These are phyloP conservation scores for Omphalotus olearius DNA, from an alignment of 1,284 basidiomycete species.

Conservation along the genomic window DNA sequence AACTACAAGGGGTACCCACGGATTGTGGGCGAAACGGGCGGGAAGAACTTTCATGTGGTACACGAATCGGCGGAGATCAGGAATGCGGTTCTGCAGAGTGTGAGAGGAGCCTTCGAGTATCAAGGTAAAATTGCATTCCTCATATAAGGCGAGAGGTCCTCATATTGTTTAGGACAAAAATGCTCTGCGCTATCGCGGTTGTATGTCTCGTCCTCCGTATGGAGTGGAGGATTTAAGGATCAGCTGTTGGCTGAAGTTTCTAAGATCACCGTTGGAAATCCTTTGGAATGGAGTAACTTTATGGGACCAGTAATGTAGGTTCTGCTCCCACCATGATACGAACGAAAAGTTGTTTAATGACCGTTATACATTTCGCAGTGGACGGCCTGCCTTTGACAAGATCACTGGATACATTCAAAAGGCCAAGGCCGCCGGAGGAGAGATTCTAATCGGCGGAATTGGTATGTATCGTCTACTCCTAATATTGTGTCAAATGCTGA, in stretches of 20 bases:
- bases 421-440: slow-evolving; percentile 86
- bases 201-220: slow-evolving; percentile 86
- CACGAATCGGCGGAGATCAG: slow-evolving; percentile 85
- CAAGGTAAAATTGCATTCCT: slow-evolving; percentile 53
- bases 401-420: slow-evolving; percentile 83
- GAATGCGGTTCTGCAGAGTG: slow-evolving; percentile 86
- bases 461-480: slow-evolving; percentile 36
- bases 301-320: slow-evolving; percentile 93
- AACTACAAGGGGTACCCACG: slow-evolving; percentile 87
- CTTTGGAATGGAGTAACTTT: slow-evolving; percentile 81
- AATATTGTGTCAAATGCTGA: background rate
- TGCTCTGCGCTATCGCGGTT: slow-evolving; percentile 92
- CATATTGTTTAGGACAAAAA: slow-evolving; percentile 72
- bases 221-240: slow-evolving; percentile 87
- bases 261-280: slow-evolving; percentile 83
- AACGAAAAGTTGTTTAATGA: background rate
- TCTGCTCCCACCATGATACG: slow-evolving; percentile 1
- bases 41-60: slow-evolving; percentile 97
- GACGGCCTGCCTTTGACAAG: slow-evolving; percentile 84
- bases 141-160: background rate
- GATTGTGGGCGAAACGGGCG: slow-evolving; percentile 95
- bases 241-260: slow-evolving; percentile 71
- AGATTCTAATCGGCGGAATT: slow-evolving; percentile 84
- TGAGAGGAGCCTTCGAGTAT: slow-evolving; percentile 95
- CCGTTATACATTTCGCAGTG: slow-evolving; percentile 36